These are phyloP conservation scores for Blastomyces parvus DNA, from an alignment of 2,329 filamentous ascomycete species.

Conservation along the genomic window DNA sequence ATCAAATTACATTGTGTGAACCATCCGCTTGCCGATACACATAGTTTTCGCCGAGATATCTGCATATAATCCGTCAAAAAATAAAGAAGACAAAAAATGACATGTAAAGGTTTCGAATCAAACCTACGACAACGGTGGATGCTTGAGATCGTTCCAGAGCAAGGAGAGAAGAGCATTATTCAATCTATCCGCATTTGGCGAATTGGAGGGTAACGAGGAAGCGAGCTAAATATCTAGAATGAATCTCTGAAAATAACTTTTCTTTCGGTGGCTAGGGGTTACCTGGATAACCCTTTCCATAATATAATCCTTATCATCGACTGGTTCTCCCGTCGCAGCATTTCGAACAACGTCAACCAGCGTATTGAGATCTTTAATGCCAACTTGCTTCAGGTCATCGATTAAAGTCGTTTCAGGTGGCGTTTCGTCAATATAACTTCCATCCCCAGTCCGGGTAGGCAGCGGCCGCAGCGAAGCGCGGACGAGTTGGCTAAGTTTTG, in stretches of 20 bases:
- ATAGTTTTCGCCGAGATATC: slow-evolving; percentile 24
- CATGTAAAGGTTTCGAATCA: slow-evolving; percentile 15
- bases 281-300: slow-evolving; percentile 50
- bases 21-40: slow-evolving; percentile 28
- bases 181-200: slow-evolving; percentile 19
- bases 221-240: slow-evolving; percentile 25
- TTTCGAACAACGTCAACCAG: slow-evolving; percentile 34
- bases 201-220: slow-evolving; percentile 21
- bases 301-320: slow-evolving; percentile 53
- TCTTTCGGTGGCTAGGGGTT: slow-evolving; percentile 17
- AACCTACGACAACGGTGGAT: slow-evolving; percentile 34
- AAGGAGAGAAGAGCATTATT: slow-evolving; percentile 22
- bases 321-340: slow-evolving; percentile 41
- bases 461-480: slow-evolving; percentile 35
- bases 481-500: slow-evolving; percentile 32
- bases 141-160: slow-evolving; percentile 26
- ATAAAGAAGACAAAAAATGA: slow-evolving; percentile 19
- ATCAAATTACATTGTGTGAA: slow-evolving; percentile 15
- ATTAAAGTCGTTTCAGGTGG: slow-evolving; percentile 28
- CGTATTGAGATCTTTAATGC: slow-evolving; percentile 37
- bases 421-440: slow-evolving; percentile 30
- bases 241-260: slow-evolving; percentile 44
- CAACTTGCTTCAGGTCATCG: slow-evolving; percentile 41
- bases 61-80: slow-evolving; percentile 44
- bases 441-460: slow-evolving; percentile 34